These are phyloP conservation scores for Infundibulicybe gibba DNA, from an alignment of 768 basidiomycete species.

Conservation along the genomic window DNA sequence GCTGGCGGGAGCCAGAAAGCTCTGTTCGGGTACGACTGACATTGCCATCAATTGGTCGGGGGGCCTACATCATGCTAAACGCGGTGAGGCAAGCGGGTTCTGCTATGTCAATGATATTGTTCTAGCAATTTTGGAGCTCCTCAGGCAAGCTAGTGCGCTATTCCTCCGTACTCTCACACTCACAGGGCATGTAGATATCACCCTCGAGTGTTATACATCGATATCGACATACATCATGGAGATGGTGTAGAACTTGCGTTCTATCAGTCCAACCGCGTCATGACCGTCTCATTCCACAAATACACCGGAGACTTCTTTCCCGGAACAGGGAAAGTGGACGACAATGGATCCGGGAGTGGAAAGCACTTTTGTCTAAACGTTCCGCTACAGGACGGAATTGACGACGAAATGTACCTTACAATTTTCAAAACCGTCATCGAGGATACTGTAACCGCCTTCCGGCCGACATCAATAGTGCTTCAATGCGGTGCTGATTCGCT, in stretches of 20 bases:
- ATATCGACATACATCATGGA: slow-evolving; percentile 99
- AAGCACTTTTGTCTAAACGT: slow-evolving; percentile 97
- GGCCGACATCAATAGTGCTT: slow-evolving; percentile 86
- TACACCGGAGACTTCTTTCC: slow-evolving; percentile 99
- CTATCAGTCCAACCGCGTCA: slow-evolving; percentile 96
- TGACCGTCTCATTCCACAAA: slow-evolving; percentile 99
- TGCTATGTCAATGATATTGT: slow-evolving; percentile 99
- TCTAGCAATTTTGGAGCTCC: slow-evolving; percentile 86
- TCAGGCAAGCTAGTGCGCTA: slow-evolving; percentile 49
- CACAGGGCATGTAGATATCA: slow-evolving; percentile 57
- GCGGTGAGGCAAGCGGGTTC: slow-evolving; percentile 96
- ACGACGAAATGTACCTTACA: slow-evolving; percentile 94
- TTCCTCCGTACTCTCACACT: background rate
- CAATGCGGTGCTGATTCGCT: slow-evolving; percentile 98
- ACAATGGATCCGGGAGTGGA: slow-evolving; percentile 83
- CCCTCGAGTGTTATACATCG: slow-evolving; percentile 94
- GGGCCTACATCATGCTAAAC: slow-evolving; percentile 96
- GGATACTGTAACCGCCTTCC: slow-evolving; percentile 86
- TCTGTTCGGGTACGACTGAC: slow-evolving; percentile 83
- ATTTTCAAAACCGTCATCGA: slow-evolving; percentile 97
- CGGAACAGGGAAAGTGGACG: slow-evolving; percentile 93
- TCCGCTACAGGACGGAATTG: slow-evolving; percentile 92
- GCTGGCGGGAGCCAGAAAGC: slow-evolving; percentile 85
- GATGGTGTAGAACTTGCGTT: slow-evolving; percentile 98
- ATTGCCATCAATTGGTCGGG: slow-evolving; percentile 99